Evolutionary conservation across 352 stramenopile species (phyloP).

Genomic region (Globisporangium takayamanum): DNA sequence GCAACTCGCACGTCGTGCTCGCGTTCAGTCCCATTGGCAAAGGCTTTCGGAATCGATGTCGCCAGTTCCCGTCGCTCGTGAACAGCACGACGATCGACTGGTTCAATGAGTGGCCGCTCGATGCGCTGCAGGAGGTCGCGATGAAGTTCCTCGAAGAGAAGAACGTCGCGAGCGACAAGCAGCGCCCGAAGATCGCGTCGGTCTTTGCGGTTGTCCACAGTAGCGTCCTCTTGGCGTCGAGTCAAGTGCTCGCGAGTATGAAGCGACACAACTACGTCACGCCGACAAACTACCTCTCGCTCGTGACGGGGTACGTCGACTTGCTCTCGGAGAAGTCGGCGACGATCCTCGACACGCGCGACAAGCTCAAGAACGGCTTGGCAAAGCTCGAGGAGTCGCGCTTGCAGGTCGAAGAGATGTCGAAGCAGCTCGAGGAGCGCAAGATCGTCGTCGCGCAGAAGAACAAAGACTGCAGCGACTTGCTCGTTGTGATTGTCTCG

Average conservation of each 20-base stretch:
- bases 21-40: conserved; percentile 91
- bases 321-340: conserved; percentile 69
- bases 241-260: conserved; percentile 82
- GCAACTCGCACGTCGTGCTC: conserved; percentile 91
- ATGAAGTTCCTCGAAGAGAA: conserved; percentile 91
- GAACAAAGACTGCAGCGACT: conserved; percentile 93
- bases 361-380: conserved; percentile 81
- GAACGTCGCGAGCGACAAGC: conserved; percentile 60
- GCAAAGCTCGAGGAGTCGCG: conserved; percentile 80
- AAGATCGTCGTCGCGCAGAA: conserved; percentile 88
- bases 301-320: conserved; percentile 90
- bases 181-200: conserved; percentile 75
- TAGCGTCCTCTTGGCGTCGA: conserved; percentile 75
- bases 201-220: conserved; percentile 90
- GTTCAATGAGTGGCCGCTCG: conserved; percentile 90
- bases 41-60: conserved; percentile 72
- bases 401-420: conserved; percentile 82
- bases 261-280: conserved; percentile 94
- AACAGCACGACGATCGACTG: conserved; percentile 94
- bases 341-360: conserved; percentile 61
- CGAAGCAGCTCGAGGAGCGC: conserved; percentile 79
- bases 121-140: conserved; percentile 89
- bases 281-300: conserved; percentile 90
- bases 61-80: conserved; percentile 90
- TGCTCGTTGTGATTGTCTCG: conserved; percentile 92